Percentiles rank a stretch among this genome's conserved stretches.
phyloP scores from a whole-genome alignment of 2,329 filamentous ascomycete genomes.

The Seiridium cupressi region DNA sequence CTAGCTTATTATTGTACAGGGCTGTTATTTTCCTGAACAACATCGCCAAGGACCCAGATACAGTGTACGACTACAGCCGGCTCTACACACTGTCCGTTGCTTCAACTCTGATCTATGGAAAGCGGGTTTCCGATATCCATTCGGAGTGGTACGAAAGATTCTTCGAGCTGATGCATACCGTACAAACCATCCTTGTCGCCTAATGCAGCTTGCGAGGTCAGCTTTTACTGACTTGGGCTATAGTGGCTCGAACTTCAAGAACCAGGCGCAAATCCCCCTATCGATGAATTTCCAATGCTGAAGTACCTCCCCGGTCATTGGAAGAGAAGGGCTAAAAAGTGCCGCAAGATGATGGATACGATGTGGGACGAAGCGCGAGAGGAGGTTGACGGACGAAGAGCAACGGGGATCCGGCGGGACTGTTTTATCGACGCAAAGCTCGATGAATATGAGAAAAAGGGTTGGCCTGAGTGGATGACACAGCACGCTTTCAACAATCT shows the following conservation, averaged over 20 bases:
- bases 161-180: neutral
- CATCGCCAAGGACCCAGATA: too few species aligned
- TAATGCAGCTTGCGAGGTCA: slow-evolving; percentile 5
- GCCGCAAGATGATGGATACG: slow-evolving; percentile 37
- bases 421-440: slow-evolving; percentile 13
- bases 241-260: slow-evolving; percentile 43
- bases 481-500: slow-evolving; percentile 35
- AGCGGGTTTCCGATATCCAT: too few species aligned
- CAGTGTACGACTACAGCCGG: too few species aligned
- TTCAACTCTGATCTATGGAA: too few species aligned
- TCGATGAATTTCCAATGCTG: slow-evolving; percentile 44
- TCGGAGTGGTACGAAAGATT: slow-evolving; percentile 18
- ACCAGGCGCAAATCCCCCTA: slow-evolving; percentile 44
- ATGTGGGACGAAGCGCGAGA: slow-evolving; percentile 40
- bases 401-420: neutral
- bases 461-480: slow-evolving; percentile 27
- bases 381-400: slow-evolving; percentile 17
- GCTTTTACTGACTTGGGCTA: slow-evolving; percentile 21
- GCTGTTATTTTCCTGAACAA: too few species aligned
- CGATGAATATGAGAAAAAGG: slow-evolving; percentile 23
- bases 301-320: slow-evolving; percentile 41
- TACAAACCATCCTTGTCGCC: neutral
- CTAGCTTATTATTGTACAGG: too few species aligned
- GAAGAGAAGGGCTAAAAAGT: slow-evolving; percentile 29
- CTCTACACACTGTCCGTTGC: too few species aligned